Conservation (phyloP, 257 asterid species). For the Solanum paucissectum region DNA sequence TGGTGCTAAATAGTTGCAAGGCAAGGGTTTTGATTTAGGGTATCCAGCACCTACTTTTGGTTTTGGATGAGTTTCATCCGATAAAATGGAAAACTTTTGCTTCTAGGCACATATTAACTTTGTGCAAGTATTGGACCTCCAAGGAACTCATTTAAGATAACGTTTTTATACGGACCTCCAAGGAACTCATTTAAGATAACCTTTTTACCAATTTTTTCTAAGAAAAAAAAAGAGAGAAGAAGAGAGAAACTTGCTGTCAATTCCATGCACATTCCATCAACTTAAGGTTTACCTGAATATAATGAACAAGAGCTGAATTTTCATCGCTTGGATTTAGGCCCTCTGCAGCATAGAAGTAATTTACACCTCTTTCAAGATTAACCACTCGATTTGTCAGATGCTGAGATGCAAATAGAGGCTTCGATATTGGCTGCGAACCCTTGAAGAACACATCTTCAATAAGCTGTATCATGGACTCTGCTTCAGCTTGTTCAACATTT, state of each 20-base stretch:
- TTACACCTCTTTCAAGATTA: slow-evolving; percentile 64
- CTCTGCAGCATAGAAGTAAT: slow-evolving; percentile 46
- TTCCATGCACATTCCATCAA: neutral
- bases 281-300: slow-evolving; percentile 63
- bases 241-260: neutral
- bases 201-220: neutral
- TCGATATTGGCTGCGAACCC: slow-evolving; percentile 54
- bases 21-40: neutral
- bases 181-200: neutral
- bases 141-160: neutral
- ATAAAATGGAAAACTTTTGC: neutral
- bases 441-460: slow-evolving; percentile 65
- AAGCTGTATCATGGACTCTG: slow-evolving; percentile 62
- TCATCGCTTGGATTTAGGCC: slow-evolving; percentile 93
- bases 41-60: neutral
- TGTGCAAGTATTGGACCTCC: neutral
- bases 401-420: slow-evolving; percentile 75
- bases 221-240: neutral
- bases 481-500: slow-evolving; percentile 68
- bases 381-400: slow-evolving; percentile 69
- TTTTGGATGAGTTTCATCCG: neutral
- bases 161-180: neutral
- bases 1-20: neutral
- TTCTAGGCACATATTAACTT: neutral
- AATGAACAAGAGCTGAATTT: slow-evolving; percentile 85